Evolutionary conservation across 148 eudicot species (phyloP).

Genomic region (Chenopodium suecicum): DNA sequence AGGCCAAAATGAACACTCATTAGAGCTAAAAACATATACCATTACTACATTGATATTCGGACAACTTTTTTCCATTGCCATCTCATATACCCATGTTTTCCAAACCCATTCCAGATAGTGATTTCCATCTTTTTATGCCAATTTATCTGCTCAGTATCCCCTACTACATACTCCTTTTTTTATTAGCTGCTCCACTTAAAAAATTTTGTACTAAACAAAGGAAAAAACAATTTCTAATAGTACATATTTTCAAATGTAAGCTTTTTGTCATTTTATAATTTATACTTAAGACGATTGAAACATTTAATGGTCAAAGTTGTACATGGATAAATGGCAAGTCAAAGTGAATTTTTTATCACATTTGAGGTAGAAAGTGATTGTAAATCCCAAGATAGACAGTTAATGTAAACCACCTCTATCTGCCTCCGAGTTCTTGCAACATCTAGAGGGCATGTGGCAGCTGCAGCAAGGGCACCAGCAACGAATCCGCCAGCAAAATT

Average conservation of each 20-base stretch:
- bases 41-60: neutral
- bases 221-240: too few species aligned
- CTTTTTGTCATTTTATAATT: too few species aligned
- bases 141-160: neutral
- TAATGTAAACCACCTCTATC: slow-evolving; percentile 61
- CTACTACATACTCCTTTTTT: neutral
- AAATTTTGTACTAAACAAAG: too few species aligned
- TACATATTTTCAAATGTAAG: too few species aligned
- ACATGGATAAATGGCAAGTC: too few species aligned
- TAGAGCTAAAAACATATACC: neutral
- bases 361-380: neutral
- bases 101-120: neutral
- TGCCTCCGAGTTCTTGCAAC: slow-evolving; percentile 92
- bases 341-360: neutral
- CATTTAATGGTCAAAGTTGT: too few species aligned
- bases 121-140: neutral
- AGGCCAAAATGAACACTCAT: slow-evolving; percentile 2
- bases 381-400: neutral
- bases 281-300: too few species aligned
- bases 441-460: slow-evolving; percentile 85
- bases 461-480: slow-evolving; percentile 88
- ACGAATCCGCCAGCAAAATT: slow-evolving; percentile 84
- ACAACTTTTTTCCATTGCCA: neutral
- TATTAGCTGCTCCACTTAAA: too few species aligned
- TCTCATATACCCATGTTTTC: neutral